Base-by-base conservation (phyloP, 805 yeast genomes). In the Saccharomycodes ludwigii region DNA sequence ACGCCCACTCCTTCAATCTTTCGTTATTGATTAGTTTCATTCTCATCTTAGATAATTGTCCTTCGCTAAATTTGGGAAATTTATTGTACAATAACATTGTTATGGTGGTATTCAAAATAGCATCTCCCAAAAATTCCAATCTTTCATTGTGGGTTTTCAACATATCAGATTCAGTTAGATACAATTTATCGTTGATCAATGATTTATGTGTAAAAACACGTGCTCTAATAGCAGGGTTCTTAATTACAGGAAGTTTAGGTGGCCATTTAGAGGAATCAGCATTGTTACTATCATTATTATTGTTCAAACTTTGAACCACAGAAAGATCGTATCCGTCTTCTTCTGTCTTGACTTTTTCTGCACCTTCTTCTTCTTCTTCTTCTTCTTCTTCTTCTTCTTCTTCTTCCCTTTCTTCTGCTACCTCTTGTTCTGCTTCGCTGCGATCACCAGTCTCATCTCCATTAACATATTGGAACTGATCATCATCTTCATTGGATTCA, bases 41-140 rank as follows among this genome's bases (percentile, higher is more conserved):
- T 46, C 97, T 69, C 30, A 80, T 56, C 25, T 64, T 65, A 0
- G 95, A 74, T 39, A 88, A 55, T 24, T 73, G 76, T 22, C 97
- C 97, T 61, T 91, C 97, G 16, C 73, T 60, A 27, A 75, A 76
- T 27, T 64, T 56, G 0, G 93, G 91, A 43, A 77, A 80, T 34
- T 66, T 54, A 18, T 69, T 63, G 44, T 66, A 84, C 12, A 83
- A 61, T 25, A 86, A 64, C 36, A 68, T 59, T 0, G 95, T 77
- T 33, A 80, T 73, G n/a, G 76, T 60, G 33, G 68, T 68, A 47
- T 82, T 80, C 37, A 88, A 58, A 14, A 84, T 69, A 1, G 96
- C 75, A 57, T 88, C 97, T 11, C 97, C 97, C 27, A 83, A 59
- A 48, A 84, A 88, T 58, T 88, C 97, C 15, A 85, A 60, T 30